Evolutionary conservation across 2,329 filamentous ascomycete genomes (phyloP), one percentile per base, ranked within the genome.

Genomic region (Incumbomyces lentus): DNA sequence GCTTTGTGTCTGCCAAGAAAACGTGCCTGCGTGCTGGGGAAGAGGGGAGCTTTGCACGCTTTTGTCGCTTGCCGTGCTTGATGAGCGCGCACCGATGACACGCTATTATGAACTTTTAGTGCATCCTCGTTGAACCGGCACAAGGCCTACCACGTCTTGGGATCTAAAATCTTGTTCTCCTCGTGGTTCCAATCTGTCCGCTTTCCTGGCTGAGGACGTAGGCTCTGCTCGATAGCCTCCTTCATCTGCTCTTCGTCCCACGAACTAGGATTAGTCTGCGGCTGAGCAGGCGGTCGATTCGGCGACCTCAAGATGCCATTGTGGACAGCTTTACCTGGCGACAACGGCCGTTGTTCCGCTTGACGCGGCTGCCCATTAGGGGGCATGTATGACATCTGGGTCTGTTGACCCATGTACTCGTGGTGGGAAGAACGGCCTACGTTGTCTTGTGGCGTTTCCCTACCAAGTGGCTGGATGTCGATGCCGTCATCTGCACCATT

Each of bases 401-500:
- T 22, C n/a, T 12, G 41, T 29, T 44, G 41, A 14, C 31, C 41
- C 2, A 33, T 8, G 31, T 35, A 44, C 26, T 44, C 41, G 32
- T 44, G 31, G 33, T 44, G 41, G 8, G 31, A 44, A 17, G 41
- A 35, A 10, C 18, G 16, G 7, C 26, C 26, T 8, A 10, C 17
- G 8, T 33, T 26, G 8, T 32, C 17, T 31, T 35, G n/a, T 29
- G 41, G 41, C 8, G 41, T 44, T 31, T 44, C 33, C 26, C 19
- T 42, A 14, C 36, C 43, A 19, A 51, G 34, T 7, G 45, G 17
- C 16, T 30, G 13, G 14, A 44, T 12, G n/a, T 30, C 17, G 22
- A 48, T 41, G 48, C 48, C 33, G 30, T 33, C 44, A 33, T 26
- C 13, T 47, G 46, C 37, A 39, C 32, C 41, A 17, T 35, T 17